Percentiles rank a stretch among this genome's conserved stretches.
phyloP scores from a whole-genome alignment of 208 protist genomes.

The Porcisia hertigi region DNA sequence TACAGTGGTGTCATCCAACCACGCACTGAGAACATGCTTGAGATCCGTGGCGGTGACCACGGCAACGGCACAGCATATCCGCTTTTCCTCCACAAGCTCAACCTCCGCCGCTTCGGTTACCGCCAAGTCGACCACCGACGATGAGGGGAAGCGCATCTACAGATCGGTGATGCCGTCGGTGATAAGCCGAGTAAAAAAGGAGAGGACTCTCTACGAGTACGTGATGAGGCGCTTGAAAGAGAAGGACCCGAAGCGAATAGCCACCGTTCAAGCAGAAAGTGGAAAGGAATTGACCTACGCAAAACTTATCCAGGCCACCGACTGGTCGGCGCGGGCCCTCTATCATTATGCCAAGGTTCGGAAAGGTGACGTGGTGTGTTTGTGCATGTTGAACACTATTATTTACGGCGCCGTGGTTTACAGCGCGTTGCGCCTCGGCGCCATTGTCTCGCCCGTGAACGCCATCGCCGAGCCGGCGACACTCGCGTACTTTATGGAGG shows the following conservation, averaged over 20 bases:
- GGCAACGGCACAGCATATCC: not conserved
- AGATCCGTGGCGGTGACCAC: not conserved
- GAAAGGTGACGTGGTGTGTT: constrained; percentile 38
- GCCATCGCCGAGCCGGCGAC: constrained; percentile 17
- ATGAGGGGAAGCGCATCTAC: constrained; percentile 15
- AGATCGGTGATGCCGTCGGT: constrained; percentile 22
- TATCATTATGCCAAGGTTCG: constrained; percentile 35
- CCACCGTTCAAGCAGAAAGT: constrained; percentile 15
- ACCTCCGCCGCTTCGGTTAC: not conserved
- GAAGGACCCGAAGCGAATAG: constrained; percentile 17
- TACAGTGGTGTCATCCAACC: not conserved
- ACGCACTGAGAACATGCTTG: not conserved
- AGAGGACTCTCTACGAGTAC: constrained; percentile 31
- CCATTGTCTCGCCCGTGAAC: constrained; percentile 37
- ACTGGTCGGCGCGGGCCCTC: constrained; percentile 25
- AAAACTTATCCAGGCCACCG: constrained; percentile 14
- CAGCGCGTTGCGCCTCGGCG: constrained; percentile 36
- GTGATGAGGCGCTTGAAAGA: constrained; percentile 6
- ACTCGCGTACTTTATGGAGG: constrained; percentile 27
- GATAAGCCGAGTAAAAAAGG: constrained; percentile 16
- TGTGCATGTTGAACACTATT: constrained; percentile 32
- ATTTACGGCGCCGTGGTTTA: constrained; percentile 31
- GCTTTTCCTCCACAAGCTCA: constrained; percentile 5
- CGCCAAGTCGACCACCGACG: not conserved
- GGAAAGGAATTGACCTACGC: constrained; percentile 6